Percentiles rank a stretch among this genome's conserved stretches.
phyloP scores from a whole-genome alignment of 2,329 filamentous ascomycete species.

The Diaporthe helianthi region DNA sequence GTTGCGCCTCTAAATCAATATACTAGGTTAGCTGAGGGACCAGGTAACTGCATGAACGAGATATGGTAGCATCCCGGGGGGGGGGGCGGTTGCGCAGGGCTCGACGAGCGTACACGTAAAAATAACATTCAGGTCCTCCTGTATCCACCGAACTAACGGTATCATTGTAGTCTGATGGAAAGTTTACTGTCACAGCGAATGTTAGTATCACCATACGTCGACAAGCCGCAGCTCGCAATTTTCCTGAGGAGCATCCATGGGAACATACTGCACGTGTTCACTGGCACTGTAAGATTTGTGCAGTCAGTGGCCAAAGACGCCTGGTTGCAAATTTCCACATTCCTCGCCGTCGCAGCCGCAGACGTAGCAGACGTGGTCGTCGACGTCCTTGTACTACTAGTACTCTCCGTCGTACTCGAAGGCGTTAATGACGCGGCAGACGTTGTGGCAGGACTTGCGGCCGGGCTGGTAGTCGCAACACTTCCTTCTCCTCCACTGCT shows the following conservation, averaged over 20 bases:
- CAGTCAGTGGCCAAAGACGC: constrained; percentile 16
- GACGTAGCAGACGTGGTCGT: background rate
- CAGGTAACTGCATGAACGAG: background rate
- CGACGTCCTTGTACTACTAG: background rate
- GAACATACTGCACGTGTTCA: constrained; percentile 23
- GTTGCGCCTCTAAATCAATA: background rate
- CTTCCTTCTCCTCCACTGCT: background rate
- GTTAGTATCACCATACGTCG: background rate
- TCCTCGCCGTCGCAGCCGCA: constrained; percentile 6
- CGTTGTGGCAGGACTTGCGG: background rate
- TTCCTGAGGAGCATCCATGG: fast-evolving
- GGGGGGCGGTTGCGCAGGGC: no score
- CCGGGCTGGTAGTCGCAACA: background rate
- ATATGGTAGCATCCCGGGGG: background rate
- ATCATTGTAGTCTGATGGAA: constrained; percentile 10
- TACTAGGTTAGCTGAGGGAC: background rate
- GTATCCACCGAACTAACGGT: constrained; percentile 21
- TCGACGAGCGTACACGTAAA: constrained; percentile 22
- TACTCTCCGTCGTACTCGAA: background rate
- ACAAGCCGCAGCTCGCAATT: background rate
- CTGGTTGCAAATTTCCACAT: constrained; percentile 24
- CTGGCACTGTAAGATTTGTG: constrained; percentile 19
- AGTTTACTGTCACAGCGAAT: background rate
- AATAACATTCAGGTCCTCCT: constrained; percentile 13
- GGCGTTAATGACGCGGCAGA: background rate